Base-by-base conservation (phyloP, 163 green algal species). In the Scenedesmus sp. region DNA sequence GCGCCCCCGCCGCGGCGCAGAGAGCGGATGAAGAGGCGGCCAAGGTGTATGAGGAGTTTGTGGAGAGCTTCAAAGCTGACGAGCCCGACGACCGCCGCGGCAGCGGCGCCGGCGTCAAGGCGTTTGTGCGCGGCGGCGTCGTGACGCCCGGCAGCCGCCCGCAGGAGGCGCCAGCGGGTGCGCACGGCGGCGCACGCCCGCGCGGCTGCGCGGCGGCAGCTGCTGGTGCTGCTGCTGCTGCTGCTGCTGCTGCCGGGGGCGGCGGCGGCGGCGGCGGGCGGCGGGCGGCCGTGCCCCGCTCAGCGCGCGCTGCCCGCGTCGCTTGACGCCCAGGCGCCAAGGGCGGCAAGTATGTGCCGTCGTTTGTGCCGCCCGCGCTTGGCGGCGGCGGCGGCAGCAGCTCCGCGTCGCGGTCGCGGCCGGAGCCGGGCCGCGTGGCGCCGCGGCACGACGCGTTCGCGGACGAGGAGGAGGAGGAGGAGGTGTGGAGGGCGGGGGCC, bases 21-120 rank as follows among this genome's bases (percentile, higher is more conserved):
- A 86, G 89, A 81, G 91, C 86, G 13, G 89, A 95, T 47, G 89
- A 85, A 63, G 93, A 97, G 71, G 90, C 92, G 15, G 91, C 91
- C 0, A 87, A 88, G 51, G 77, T 97, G 1, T 97, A 96, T 82
- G 87, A 96, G 33, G 90, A 95, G 53, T 97, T 97, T 85, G 92
- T 95, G 11, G 88, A 95, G 26, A 91, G 87, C 7, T 96, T 96
- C 36, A 11, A 47, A 0, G 51, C 47, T 5, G 57, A 33, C 34
- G 62, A 73, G 13, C 28, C 26, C 26, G 15, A 36, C 22, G 63
- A 58, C 6, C 29, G 17, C 17, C 39, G 39, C 39, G 39, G 39
- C 39, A 10, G 39, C 39, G 39, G 39, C 39, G 39, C 7, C 39
- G 39, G 39, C 39, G 56, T 70, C 13, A 91, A 88, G 39, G 51